Evolutionary conservation across 164 flowering plant genomes (phyloP), one percentile per base, ranked within the genome.

Genomic region (Nelumbo lutea): DNA sequence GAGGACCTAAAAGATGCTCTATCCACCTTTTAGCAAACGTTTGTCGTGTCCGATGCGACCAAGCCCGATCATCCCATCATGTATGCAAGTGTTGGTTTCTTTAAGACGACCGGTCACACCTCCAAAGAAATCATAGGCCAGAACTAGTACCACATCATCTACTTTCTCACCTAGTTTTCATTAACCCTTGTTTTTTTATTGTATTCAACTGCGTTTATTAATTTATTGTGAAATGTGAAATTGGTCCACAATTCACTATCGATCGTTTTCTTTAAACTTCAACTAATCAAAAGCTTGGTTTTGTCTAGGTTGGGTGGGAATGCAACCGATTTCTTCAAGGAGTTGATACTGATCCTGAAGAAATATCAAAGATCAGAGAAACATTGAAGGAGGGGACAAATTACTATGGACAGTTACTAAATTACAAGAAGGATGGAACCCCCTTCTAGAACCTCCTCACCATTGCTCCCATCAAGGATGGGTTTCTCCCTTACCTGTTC

Each of bases 1-100:
- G 89, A 91, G 70, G 97, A 88, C 41, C 27, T 94, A 46, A 91
- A 82, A 71, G 93, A 94, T 46, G 98, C 96, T 4, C 62, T 94
- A 68, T 94, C 96, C 1, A 68, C 97, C 7, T 94, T 94, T 65
- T 97, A 91, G 61, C 98, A 94, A 70, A 94, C 98, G 38, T 94
- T 27, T 27, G 27, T 27, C 27, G 27, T 27, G 27, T 27, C 27
- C 27, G 27, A 27, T 0, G 27, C 27, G 0, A 87, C 95, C 46
- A 88, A 89, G 74, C 90, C 96, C 9, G 93, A 94, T 71, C 84
- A 70, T 57, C 98, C 98, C 1, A 89, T 94, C n/a, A 39, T 94
- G 87, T 94, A 91, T 73, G 98, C 97, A 6, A 94, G 98, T 71
- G 96, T 91, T 65, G 98, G 98, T 9, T 94, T 94, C 79, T 94